Evolutionary conservation across 306 rosid species (phyloP), one percentile per base, ranked within the genome.

Genomic region (Erythrophleum fordii): DNA sequence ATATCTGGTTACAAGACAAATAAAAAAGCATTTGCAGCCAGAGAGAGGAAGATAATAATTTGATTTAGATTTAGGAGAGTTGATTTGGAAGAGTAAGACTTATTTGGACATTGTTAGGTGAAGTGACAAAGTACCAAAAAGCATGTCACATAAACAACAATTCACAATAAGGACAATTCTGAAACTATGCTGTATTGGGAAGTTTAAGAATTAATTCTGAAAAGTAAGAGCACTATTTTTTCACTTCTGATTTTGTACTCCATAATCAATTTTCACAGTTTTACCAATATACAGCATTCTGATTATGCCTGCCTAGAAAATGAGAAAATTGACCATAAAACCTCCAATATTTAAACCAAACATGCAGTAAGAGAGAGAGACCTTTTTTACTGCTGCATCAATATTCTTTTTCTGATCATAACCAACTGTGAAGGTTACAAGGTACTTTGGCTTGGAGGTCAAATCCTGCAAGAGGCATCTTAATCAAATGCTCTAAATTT

Each of bases 351-450:
- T 44, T 42, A 42, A 23, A 25, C 9, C 39, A 69, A 44, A 23
- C 37, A 68, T 23, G 35, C 12, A 14, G 6, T 0, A 41, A 7
- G 34, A 42, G 34, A 39, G 69, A 83, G 80, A 48, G 22, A 91
- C 99, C 98, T 93, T 95, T 89, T 93, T 95, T 83, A 95, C 96
- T n/a, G 95, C 92, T 72, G 93, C 89, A 67, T 91, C 94, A 79
- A 93, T 89, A 77, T 95, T 95, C 28, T 73, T 68, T 85, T 82
- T 93, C 92, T 89, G 99, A 64, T 88, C 83, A 77, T 87, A 83
- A 62, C 99, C 98, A 71, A 95, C 99, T 56, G 99, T 95, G 85
- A 95, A 95, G 84, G 99, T 86, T 65, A 95, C 99, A 42, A 95
- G 97, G 87, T 93, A 95, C 79, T 86, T 92, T 14, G 97, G 98